Evolutionary conservation across 352 stramenopile species (phyloP).

Genomic region (Globisporangium radiosum): DNA sequence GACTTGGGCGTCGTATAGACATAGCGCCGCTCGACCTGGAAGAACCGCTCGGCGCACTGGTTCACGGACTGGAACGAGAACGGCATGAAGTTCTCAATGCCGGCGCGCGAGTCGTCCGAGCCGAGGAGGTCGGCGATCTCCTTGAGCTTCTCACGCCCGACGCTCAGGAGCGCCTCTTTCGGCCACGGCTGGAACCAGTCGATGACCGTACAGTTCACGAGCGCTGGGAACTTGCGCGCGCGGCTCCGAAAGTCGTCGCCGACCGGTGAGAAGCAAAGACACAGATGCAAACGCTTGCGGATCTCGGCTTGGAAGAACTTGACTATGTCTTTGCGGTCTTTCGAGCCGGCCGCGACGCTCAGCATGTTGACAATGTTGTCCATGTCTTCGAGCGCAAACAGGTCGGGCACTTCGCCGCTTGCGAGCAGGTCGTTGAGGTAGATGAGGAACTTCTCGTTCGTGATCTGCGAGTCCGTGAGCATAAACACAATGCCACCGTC

Average conservation of each 20-base stretch:
- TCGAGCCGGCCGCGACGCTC: conserved; percentile 60
- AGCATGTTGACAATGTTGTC: conserved; percentile 91
- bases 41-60: conserved; percentile 87
- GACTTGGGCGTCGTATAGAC: conserved; percentile 96
- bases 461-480: conserved; percentile 94
- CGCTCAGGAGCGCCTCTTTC: conserved; percentile 89
- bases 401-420: conserved; percentile 90
- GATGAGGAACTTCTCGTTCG: conserved; percentile 96
- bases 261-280: conserved; percentile 93
- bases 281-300: conserved; percentile 93
- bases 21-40: conserved; percentile 83
- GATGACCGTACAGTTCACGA: conserved; percentile 96
- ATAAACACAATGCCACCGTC: conserved; percentile 91
- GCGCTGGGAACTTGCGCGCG: conserved; percentile 91
- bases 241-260: conserved; percentile 94
- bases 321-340: conserved; percentile 90
- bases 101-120: conserved; percentile 60
- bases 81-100: conserved; percentile 95
- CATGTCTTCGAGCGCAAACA: conserved; percentile 93
- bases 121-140: conserved; percentile 83
- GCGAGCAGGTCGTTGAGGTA: conserved; percentile 95
- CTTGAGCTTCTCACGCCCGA: conserved; percentile 86
- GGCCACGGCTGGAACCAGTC: conserved; percentile 94
- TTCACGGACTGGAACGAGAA: conserved; percentile 95
- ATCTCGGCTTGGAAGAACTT: conserved; percentile 94